Conservation (phyloP, 78 protist genomes). For the Capsaspora owczarzaki region DNA sequence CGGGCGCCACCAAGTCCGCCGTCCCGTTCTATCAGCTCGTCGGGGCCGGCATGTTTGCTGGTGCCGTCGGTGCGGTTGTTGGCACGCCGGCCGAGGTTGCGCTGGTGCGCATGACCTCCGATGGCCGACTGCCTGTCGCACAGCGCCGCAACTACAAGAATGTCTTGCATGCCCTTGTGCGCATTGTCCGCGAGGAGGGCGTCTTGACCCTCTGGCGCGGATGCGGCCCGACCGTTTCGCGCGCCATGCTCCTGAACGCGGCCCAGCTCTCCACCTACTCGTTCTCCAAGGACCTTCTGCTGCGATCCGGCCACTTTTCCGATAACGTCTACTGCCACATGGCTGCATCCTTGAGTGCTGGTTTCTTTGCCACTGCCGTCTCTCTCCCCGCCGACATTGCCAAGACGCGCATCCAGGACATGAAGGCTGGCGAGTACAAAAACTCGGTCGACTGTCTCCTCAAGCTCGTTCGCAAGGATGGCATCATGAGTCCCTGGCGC, state of each 20-base stretch:
- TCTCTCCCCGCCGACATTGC: constrained; percentile 34
- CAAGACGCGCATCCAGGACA: constrained; percentile 31
- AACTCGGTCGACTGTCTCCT: not conserved
- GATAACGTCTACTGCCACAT: not conserved
- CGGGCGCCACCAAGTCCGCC: not conserved
- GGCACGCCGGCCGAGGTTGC: constrained; percentile 47
- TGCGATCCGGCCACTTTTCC: not conserved
- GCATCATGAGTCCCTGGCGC: not conserved
- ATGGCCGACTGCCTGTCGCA: constrained; percentile 15
- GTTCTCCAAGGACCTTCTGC: not conserved
- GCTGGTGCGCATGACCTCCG: constrained; percentile 41
- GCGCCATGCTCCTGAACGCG: constrained; percentile 3
- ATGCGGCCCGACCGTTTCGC: not conserved
- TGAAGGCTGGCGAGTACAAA: not conserved
- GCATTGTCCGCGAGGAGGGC: constrained; percentile 66
- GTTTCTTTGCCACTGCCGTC: constrained; percentile 6
- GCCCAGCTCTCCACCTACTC: constrained; percentile 14
- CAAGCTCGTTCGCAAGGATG: not conserved
- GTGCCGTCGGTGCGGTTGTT: constrained; percentile 25
- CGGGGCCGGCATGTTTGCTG: constrained; percentile 8
- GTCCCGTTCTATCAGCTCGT: not conserved
- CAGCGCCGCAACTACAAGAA: constrained; percentile 58
- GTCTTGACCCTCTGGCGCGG: constrained; percentile 21
- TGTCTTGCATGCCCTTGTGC: constrained; percentile 55
- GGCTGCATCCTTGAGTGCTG: not conserved